phyloP scores from a whole-genome alignment of 345 rosid genomes.

The Rubroshorea leprosula region DNA sequence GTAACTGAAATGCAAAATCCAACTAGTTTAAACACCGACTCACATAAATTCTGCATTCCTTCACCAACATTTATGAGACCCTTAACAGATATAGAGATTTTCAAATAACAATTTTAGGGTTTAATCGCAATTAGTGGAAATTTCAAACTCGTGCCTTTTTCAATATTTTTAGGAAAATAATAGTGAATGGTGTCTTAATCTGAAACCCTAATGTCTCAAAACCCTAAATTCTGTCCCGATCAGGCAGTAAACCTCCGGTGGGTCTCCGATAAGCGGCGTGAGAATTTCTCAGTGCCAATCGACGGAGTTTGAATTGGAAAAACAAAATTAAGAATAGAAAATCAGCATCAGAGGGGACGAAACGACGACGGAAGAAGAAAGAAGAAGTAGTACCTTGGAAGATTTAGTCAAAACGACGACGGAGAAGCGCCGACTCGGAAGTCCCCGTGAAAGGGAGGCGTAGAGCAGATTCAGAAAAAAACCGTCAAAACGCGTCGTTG shows the following conservation, averaged over 20 bases:
- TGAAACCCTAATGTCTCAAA: background rate
- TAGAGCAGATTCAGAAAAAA: too few species aligned
- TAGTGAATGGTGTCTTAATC: too few species aligned
- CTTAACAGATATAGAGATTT: background rate
- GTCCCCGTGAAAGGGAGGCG: conserved; percentile 15
- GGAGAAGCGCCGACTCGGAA: conserved; percentile 24
- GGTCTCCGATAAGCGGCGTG: conserved; percentile 10
- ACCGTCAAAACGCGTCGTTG: too few species aligned
- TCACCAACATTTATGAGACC: background rate
- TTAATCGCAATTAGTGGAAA: background rate
- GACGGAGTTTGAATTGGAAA: background rate
- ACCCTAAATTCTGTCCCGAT: conserved; percentile 3
- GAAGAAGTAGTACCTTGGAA: conserved; percentile 10
- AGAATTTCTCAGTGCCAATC: background rate
- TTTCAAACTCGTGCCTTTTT: too few species aligned
- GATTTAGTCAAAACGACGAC: conserved; percentile 53
- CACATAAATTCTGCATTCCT: conserved; percentile 7
- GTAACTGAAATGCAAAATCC: conserved; percentile 6
- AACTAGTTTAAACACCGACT: background rate
- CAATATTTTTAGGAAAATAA: too few species aligned
- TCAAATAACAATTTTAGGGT: background rate
- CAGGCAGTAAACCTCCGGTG: conserved; percentile 3
- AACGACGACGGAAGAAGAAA: conserved; percentile 50
- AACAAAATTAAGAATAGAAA: conserved; percentile 3
- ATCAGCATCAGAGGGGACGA: conserved; percentile 21